A percentile compares a stretch with the other conserved stretches of the same genome.
Evolutionary conservation across 2,329 filamentous ascomycete genomes (phyloP).

Genomic region (Colletotrichum euphorbiae): DNA sequence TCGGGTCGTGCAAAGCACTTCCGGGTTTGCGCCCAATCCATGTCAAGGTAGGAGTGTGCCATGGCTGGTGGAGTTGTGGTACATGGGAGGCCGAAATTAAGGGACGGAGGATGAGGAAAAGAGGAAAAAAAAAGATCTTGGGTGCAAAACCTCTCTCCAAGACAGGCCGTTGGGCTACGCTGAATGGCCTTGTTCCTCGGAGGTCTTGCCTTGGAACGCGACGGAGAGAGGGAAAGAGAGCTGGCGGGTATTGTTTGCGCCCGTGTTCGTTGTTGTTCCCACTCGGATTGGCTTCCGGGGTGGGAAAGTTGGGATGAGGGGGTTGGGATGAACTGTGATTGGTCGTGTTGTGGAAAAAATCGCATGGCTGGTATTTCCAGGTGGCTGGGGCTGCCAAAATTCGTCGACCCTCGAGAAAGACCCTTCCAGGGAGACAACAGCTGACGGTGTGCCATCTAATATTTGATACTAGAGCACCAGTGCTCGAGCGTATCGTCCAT

Average conservation of each 20-base stretch:
- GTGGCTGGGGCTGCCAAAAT: constrained; percentile 37
- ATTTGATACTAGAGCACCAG: background rate
- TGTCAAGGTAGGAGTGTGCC: constrained; percentile 12
- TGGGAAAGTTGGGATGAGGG: constrained; percentile 21
- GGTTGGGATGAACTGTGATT: constrained; percentile 32
- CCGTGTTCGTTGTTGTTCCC: constrained; percentile 33
- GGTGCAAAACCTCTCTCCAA: background rate
- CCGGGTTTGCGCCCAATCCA: constrained; percentile 16
- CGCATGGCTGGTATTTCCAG: constrained; percentile 37
- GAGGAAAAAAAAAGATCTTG: constrained; percentile 17
- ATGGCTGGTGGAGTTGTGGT: constrained; percentile 7
- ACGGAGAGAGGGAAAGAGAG: background rate
- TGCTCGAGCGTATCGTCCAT: background rate
- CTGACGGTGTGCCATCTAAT: background rate
- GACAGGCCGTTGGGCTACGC: background rate
- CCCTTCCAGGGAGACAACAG: background rate
- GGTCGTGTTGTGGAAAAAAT: constrained; percentile 8
- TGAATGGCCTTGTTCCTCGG: constrained; percentile 20
- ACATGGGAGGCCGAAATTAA: constrained; percentile 12
- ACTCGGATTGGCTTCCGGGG: constrained; percentile 23
- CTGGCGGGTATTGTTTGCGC: constrained; percentile 4
- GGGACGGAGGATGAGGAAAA: background rate
- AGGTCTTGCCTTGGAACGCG: constrained; percentile 1
- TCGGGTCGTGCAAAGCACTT: constrained; percentile 33
- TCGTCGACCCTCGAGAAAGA: constrained; percentile 9